These are phyloP conservation scores for Dioscorea cayenensis DNA, from an alignment of 116 monocot genomes.

Conservation along the genomic window DNA sequence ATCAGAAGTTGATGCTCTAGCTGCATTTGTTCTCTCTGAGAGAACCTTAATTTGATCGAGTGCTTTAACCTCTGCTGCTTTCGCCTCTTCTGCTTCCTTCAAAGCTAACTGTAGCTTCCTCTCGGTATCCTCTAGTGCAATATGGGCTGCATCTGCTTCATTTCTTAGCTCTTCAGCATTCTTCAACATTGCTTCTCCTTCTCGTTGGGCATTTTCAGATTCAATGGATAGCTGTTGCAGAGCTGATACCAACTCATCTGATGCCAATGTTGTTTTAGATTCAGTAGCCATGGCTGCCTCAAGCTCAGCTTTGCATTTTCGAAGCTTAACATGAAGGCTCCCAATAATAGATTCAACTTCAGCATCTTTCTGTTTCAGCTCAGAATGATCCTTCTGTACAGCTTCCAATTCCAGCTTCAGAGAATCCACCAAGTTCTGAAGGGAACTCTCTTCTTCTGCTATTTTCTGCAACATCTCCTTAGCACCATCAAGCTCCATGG, in stretches of 20 bases:
- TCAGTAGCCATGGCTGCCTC: slow-evolving; percentile 40
- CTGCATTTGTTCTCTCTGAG: slow-evolving; percentile 36
- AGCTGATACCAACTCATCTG: slow-evolving; percentile 44
- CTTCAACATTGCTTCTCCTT: slow-evolving; percentile 51
- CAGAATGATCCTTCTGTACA: slow-evolving; percentile 46
- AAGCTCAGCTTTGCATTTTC: slow-evolving; percentile 60
- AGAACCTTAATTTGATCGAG: slow-evolving; percentile 55
- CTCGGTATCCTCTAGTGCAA: slow-evolving; percentile 39
- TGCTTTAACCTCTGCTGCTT: slow-evolving; percentile 50
- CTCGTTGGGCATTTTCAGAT: slow-evolving; percentile 42
- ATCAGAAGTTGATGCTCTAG: slow-evolving; percentile 50
- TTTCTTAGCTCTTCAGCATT: slow-evolving; percentile 37
- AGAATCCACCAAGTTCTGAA: slow-evolving; percentile 32
- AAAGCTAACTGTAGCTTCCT: slow-evolving; percentile 41
- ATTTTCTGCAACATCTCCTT: slow-evolving; percentile 51
- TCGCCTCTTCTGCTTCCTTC: slow-evolving; percentile 60
- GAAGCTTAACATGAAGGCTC: slow-evolving; percentile 47
- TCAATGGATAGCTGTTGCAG: slow-evolving; percentile 54
- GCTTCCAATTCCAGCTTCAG: slow-evolving; percentile 51
- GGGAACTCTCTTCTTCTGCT: slow-evolving; percentile 46
- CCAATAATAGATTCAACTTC: slow-evolving; percentile 44
- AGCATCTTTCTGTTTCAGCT: slow-evolving; percentile 53
- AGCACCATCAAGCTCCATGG: slow-evolving; percentile 46
- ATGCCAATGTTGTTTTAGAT: slow-evolving; percentile 29
- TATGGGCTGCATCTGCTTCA: slow-evolving; percentile 40